Conservation (phyloP, 2,329 filamentous ascomycete species). For the Waltergamsia citrina region DNA sequence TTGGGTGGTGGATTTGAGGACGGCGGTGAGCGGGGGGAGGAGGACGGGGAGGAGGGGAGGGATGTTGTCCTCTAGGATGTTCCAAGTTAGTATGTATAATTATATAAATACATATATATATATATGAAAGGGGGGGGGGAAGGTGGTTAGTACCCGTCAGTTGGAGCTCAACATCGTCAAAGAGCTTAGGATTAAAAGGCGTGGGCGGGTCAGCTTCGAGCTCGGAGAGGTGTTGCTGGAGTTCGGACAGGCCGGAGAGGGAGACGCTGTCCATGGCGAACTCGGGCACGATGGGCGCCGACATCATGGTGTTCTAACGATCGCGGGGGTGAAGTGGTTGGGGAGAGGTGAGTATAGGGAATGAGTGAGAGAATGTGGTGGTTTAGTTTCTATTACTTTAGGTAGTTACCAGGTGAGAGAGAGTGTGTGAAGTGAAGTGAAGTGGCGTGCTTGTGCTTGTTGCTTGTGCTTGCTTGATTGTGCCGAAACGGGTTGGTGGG, state of each 20-base stretch:
- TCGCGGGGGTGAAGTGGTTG: too few relatives aligned
- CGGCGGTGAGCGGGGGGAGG: conserved; percentile 41
- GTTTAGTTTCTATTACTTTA: too few relatives aligned
- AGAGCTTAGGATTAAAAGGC: conserved; percentile 36
- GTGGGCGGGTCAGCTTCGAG: conserved; percentile 33
- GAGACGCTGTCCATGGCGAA: conserved; percentile 31
- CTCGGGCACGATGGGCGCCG: conserved; percentile 21
- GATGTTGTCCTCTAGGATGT: conserved; percentile 16
- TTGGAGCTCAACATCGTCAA: conserved; percentile 51
- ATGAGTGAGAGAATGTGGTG: too few relatives aligned
- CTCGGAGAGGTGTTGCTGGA: conserved; percentile 42
- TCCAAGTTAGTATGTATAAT: background rate
- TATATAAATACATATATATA: background rate
- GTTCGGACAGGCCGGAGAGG: conserved; percentile 41
- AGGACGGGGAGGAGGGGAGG: conserved; percentile 40
- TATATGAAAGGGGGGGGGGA: background rate
- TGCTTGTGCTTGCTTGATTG: too few relatives aligned
- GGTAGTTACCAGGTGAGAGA: too few relatives aligned
- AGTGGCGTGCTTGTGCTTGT: too few relatives aligned
- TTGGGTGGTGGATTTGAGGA: conserved; percentile 39
- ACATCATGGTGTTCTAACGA: too few relatives aligned
- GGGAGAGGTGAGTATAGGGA: too few relatives aligned
- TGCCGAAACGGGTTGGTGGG: too few relatives aligned
- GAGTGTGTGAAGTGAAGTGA: too few relatives aligned
- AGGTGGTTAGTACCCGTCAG: conserved; percentile 34